Base-by-base conservation (phyloP, 257 asterid species). In the Salvia rosmarinus region DNA sequence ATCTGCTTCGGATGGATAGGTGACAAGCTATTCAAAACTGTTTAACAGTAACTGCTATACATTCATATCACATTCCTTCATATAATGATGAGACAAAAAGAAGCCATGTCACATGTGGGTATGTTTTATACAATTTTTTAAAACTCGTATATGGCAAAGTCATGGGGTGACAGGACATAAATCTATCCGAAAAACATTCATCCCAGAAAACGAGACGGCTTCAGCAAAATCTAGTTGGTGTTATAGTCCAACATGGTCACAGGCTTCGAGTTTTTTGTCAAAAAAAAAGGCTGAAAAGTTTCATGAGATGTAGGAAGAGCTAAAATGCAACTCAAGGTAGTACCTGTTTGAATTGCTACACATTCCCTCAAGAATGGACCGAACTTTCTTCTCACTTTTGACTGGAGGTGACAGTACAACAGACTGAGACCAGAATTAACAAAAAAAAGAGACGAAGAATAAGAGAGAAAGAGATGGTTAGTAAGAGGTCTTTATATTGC, bases 311-410 rank as follows among this genome's bases (percentile, higher is more conserved):
- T 10, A 75, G 42, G 50, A 25, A 61, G 62, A 39, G 49, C 43
- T 61, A 21, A 70, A 52, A 61, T 10, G 60, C 4, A 58, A 67
- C 62, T 68, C 62, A 23, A 69, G 50, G 50, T 40, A 46, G 58
- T 82, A 90, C 97, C 98, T 90, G 83, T 86, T 89, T 80, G 97
- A 86, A 77, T 70, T 85, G 84, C 78, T 85, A 59, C 88, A 76
- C 64, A 90, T 86, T 39, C 86, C 87, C 88, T 90, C 97, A 3
- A 93, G 85, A 71, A 93, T 86, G 30, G 92, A 83, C 4, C 89
- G 96, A 16, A 89, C 96, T 85, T 89, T 87, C 91, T 90, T 93
- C 88, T 93, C 97, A 51, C 95, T 80, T 87, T 93, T 93, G 49
- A 50, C 39, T 0, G 96, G 76, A 67, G 98, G 97, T 51, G 98